phyloP scores from a whole-genome alignment of 1,284 basidiomycete species.

The Xanthoconium separans region DNA sequence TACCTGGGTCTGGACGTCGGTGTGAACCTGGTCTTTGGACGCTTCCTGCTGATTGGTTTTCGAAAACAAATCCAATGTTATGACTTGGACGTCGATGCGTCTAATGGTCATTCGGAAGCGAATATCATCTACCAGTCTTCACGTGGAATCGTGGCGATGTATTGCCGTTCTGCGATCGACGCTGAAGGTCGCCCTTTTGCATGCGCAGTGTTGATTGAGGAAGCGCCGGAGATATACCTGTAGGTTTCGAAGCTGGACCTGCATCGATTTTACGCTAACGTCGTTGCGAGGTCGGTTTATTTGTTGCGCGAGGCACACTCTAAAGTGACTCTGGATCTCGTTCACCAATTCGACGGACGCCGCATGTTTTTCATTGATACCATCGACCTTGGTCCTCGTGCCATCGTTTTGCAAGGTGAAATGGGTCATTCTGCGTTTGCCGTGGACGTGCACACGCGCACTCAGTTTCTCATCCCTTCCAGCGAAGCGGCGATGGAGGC shows the following conservation, averaged over 20 bases:
- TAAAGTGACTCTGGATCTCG: constrained; percentile 13
- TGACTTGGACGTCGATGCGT: constrained; percentile 14
- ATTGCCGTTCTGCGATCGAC: constrained; percentile 16
- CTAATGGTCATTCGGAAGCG: constrained; percentile 11
- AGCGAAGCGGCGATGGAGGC: not conserved
- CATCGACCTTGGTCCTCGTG: constrained; percentile 15
- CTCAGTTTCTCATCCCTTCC: constrained; percentile 4
- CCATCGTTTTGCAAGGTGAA: constrained; percentile 7
- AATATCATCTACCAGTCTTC: constrained; percentile 12
- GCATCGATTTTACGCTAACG: not conserved
- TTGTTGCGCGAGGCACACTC: constrained; percentile 1
- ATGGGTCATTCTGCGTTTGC: constrained; percentile 1
- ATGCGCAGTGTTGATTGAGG: constrained; percentile 20
- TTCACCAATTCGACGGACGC: constrained; percentile 12
- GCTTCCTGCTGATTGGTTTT: constrained; percentile 19
- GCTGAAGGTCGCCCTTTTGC: constrained; percentile 16
- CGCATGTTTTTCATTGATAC: constrained; percentile 2
- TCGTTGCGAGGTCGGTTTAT: constrained; percentile 12
- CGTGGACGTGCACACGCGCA: constrained; percentile 18
- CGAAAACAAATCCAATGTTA: constrained; percentile 18
- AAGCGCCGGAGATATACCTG: not conserved
- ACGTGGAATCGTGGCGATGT: constrained; percentile 5
- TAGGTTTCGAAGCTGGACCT: not conserved
- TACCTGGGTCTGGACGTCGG: constrained; percentile 1
- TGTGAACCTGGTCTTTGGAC: constrained; percentile 14